Conservation (phyloP, 208 protist genomes). For the Acanthamoeba castellanii region DNA sequence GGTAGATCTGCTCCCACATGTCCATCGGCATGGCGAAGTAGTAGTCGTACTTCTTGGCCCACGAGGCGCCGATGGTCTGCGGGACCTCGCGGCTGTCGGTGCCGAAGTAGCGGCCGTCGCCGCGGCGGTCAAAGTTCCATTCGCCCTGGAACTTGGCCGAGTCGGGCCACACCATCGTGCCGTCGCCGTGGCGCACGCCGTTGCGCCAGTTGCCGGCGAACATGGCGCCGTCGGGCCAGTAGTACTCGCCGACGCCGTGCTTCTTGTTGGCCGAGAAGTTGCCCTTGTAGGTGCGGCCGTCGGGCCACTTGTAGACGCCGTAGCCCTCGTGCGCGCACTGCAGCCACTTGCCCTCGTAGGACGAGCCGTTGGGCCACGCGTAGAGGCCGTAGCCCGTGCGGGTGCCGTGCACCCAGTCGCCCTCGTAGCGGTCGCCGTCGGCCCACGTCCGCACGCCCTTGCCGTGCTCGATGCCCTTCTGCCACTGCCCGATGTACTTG, state of each 20-base stretch:
- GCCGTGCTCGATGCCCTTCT: slow-evolving; percentile 69
- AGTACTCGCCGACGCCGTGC: slow-evolving; percentile 71
- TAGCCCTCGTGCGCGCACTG: slow-evolving; percentile 70
- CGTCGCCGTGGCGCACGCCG: slow-evolving; percentile 60
- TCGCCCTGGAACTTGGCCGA: slow-evolving; percentile 30
- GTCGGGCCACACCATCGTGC: slow-evolving; percentile 69
- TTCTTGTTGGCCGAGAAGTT: slow-evolving; percentile 75
- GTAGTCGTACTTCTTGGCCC: slow-evolving; percentile 75
- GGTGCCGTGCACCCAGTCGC: slow-evolving; percentile 73
- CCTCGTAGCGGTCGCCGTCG: slow-evolving; percentile 71
- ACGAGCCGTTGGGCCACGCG: slow-evolving; percentile 62
- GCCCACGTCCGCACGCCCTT: slow-evolving; percentile 57
- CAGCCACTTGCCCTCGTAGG: slow-evolving; percentile 74
- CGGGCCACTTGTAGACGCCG: slow-evolving; percentile 68
- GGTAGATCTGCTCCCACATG: slow-evolving; percentile 74
- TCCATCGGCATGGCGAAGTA: slow-evolving; percentile 73
- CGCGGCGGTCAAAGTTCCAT: slow-evolving; percentile 51
- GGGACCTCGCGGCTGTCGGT: slow-evolving; percentile 3
- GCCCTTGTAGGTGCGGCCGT: slow-evolving; percentile 67
- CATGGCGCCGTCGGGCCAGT: slow-evolving; percentile 58
- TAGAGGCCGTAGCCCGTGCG: slow-evolving; percentile 61
- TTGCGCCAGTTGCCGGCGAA: slow-evolving; percentile 51
- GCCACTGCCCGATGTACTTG: slow-evolving; percentile 69
- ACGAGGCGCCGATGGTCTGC: slow-evolving; percentile 7
- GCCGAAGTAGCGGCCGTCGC: slow-evolving; percentile 49